Evolutionary conservation across 108 stramenopile genomes (phyloP).

Genomic region (Cyclotella baltica): DNA sequence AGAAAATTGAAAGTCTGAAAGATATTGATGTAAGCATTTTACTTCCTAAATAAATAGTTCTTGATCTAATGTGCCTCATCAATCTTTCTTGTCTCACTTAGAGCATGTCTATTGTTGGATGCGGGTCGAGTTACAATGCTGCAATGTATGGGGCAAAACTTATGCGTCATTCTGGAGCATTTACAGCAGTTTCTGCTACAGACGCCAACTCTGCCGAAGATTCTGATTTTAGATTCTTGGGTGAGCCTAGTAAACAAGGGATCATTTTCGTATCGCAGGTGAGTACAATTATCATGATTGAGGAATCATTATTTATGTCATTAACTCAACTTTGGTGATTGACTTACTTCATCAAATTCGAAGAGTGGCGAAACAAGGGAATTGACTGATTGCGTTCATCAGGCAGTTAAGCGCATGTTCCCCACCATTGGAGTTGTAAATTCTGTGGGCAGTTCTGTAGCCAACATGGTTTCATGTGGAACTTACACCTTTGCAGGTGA

Average conservation of each 20-base stretch:
- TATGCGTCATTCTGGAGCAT: slow-evolving; percentile 74
- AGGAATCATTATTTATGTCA: no score
- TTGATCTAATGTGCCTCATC: background rate
- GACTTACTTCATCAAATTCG: no score
- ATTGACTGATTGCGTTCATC: slow-evolving; percentile 62
- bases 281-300: no score
- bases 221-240: slow-evolving; percentile 57
- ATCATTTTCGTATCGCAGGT: slow-evolving; percentile 81
- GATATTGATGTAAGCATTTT: slow-evolving; percentile 40
- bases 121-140: slow-evolving; percentile 85
- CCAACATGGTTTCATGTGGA: slow-evolving; percentile 77
- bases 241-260: slow-evolving; percentile 46
- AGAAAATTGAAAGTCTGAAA: slow-evolving; percentile 55
- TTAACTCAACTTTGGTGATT: no score
- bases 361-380: slow-evolving; percentile 92
- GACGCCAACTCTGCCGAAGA: slow-evolving; percentile 76
- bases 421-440: slow-evolving; percentile 80
- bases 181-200: slow-evolving; percentile 68
- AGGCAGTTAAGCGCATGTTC: slow-evolving; percentile 54
- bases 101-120: slow-evolving; percentile 60
- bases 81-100: background rate
- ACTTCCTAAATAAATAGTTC: background rate
- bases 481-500: slow-evolving; percentile 90
- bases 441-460: slow-evolving; percentile 84
- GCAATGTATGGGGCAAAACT: slow-evolving; percentile 85